phyloP scores from a whole-genome alignment of 208 protist species.

The Strigomonas culicis region DNA sequence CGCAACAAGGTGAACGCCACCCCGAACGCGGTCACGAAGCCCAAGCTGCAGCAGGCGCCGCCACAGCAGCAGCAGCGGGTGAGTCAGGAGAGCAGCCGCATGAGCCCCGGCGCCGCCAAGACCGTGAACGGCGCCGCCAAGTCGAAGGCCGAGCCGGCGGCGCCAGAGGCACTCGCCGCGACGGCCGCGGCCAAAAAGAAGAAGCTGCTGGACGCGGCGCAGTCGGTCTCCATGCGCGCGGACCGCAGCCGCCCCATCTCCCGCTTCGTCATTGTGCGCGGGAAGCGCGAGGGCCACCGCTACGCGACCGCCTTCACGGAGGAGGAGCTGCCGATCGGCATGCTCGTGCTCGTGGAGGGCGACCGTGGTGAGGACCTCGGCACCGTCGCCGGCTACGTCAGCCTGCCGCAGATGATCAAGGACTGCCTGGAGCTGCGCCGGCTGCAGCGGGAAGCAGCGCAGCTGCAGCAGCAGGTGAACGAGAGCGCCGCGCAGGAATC shows the following conservation, averaged over 20 bases:
- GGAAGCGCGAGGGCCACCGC: conserved; percentile 47
- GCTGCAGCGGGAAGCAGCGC: conserved; percentile 16
- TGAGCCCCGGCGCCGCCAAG: background rate
- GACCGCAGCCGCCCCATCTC: conserved; percentile 24
- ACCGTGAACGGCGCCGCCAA: background rate
- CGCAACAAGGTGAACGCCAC: background rate
- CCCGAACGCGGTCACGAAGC: background rate
- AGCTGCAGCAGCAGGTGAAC: background rate
- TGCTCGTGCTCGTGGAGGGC: conserved; percentile 51
- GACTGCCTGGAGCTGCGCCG: conserved; percentile 30
- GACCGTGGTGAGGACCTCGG: conserved; percentile 65
- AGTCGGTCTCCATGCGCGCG: conserved; percentile 23
- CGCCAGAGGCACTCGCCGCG: background rate
- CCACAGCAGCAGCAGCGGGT: background rate
- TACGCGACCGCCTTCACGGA: conserved; percentile 29
- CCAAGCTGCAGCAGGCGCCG: background rate
- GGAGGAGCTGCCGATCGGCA: conserved; percentile 26
- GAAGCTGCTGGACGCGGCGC: conserved; percentile 2
- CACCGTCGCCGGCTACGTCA: conserved; percentile 33
- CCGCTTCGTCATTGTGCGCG: conserved; percentile 53
- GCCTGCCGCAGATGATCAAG: conserved; percentile 30
- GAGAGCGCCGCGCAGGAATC: conserved; percentile 15
- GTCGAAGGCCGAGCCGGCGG: background rate
- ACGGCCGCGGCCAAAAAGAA: background rate
- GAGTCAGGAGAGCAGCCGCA: background rate